Evolutionary conservation across 1,284 basidiomycete species (phyloP), one percentile per base, ranked within the genome.

Genomic region (Leccinum colubrinum): DNA sequence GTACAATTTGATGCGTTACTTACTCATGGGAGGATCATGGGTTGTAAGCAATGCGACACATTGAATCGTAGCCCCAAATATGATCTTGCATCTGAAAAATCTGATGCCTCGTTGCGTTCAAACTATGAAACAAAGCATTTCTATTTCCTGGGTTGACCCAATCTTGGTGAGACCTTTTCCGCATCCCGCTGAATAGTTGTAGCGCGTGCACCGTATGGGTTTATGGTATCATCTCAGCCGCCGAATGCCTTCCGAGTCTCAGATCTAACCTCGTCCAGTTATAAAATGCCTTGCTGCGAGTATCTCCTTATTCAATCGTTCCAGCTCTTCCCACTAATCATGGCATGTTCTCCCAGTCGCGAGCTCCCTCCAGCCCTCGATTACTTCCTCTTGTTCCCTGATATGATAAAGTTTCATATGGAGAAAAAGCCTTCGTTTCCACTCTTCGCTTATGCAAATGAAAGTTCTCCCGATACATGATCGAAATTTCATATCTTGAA

Each of bases 381-480:
- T 43, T 52, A 56, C 9, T 72, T 72, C 1, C 59, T 65, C 30
- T 35, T 71, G 3, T 59, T 76, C n/a, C 54, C 67, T 60, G 64
- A 68, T 41, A 12, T 75, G 56, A 41, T 77, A 4, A 65, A 73
- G 33, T 76, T 76, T 41, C 72, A 77, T 37, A 66, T 75, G 55
- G 58, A 66, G 41, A 72, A 35, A 48, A 74, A 74, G 22, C 58
- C 73, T 0, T 52, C 56, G 11, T 57, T 65, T 14, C 72, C 75
- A 1, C 35, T 62, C 1, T 77, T 64, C 25, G 46, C 61, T 6
- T 74, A 66, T 39, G 1, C 60, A 6, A 59, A 66, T 6, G 71
- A 73, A 17, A 37, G 7, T 11, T 17, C 14, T 14, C 57, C 70
- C 0, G 39, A 52, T 20, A 46, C 39, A 0, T 62, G 12, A 65